A percentile compares a stretch with the other conserved stretches of the same genome.
Conservation (phyloP, 805 yeast genomes). For the Starmerella khaoyaiensis region DNA sequence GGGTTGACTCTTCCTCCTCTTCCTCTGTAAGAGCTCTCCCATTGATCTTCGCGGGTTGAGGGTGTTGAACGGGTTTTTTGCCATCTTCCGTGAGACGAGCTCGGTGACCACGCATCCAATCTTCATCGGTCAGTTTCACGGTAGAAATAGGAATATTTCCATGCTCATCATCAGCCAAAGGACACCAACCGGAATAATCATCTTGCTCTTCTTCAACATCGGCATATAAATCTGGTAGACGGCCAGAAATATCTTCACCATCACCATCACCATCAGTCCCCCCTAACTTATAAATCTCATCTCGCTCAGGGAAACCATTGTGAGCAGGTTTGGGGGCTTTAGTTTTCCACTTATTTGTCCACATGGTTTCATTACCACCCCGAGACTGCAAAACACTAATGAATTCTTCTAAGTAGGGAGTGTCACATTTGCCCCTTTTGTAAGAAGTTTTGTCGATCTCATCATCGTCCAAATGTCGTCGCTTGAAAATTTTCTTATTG, state of each 20-base stretch:
- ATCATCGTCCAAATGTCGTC: too few species aligned
- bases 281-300: conserved; percentile 14
- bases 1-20: conserved; percentile 42
- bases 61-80: conserved; percentile 8
- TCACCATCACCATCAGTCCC: conserved; percentile 33
- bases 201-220: too few species aligned
- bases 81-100: conserved; percentile 49
- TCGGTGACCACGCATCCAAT: conserved; percentile 73
- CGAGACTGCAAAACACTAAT: conserved; percentile 79
- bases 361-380: too few species aligned
- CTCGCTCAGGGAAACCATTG: too few species aligned
- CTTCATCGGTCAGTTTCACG: conserved; percentile 31
- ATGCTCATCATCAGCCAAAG: too few species aligned
- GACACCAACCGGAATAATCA: too few species aligned
- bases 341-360: conserved; percentile 29
- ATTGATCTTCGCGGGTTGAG: too few species aligned
- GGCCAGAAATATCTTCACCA: conserved; percentile 31
- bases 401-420: conserved; percentile 69
- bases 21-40: conserved; percentile 29
- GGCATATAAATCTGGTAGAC: too few species aligned
- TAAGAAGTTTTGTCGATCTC: too few species aligned
- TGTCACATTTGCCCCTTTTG: conserved; percentile 29
- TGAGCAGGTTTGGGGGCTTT: conserved; percentile 14
- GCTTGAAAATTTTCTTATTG: conserved; percentile 35
- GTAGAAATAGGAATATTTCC: too few species aligned